These are phyloP conservation scores for Hevea brasiliensis DNA, from an alignment of 345 rosid genomes.

Conservation along the genomic window DNA sequence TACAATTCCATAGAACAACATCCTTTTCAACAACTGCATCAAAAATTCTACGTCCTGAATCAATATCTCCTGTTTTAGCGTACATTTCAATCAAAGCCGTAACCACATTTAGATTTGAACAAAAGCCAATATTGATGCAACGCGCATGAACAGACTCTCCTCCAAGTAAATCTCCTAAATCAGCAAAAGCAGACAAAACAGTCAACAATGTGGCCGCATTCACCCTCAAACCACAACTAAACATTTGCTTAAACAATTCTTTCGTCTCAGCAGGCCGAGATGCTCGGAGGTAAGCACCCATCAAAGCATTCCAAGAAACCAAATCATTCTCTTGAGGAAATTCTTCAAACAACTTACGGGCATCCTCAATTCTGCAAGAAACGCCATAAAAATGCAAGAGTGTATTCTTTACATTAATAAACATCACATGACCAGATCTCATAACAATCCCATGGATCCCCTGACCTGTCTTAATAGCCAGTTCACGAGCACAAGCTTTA, in stretches of 20 bases:
- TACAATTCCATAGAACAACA: conserved; percentile 61
- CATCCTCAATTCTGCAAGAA: conserved; percentile 34
- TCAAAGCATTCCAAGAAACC: conserved; percentile 57
- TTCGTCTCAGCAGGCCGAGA: conserved; percentile 35
- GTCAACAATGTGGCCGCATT: conserved; percentile 44
- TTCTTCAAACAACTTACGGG: conserved; percentile 62
- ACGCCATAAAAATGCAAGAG: conserved; percentile 47
- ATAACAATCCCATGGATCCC: conserved; percentile 52
- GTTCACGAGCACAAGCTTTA: conserved; percentile 46
- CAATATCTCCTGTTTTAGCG: conserved; percentile 40
- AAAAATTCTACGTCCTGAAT: conserved; percentile 47
- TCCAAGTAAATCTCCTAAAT: conserved; percentile 36
- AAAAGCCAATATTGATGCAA: conserved; percentile 48
- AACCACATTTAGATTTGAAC: conserved; percentile 38
- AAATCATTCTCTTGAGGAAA: conserved; percentile 40
- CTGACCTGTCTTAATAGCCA: conserved; percentile 29
- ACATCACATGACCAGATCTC: conserved; percentile 47
- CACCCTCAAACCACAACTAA: conserved; percentile 23
- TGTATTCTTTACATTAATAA: conserved; percentile 48
- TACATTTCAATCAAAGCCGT: conserved; percentile 59
- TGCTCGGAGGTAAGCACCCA: conserved; percentile 47
- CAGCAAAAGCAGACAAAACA: conserved; percentile 40
- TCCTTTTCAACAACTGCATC: conserved; percentile 46
- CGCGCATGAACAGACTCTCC: conserved; percentile 49
- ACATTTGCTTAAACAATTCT: conserved; percentile 42